Evolutionary conservation across 1,284 basidiomycete species (phyloP), one percentile per base, ranked within the genome.

Genomic region (Sanghuangporus baumii): DNA sequence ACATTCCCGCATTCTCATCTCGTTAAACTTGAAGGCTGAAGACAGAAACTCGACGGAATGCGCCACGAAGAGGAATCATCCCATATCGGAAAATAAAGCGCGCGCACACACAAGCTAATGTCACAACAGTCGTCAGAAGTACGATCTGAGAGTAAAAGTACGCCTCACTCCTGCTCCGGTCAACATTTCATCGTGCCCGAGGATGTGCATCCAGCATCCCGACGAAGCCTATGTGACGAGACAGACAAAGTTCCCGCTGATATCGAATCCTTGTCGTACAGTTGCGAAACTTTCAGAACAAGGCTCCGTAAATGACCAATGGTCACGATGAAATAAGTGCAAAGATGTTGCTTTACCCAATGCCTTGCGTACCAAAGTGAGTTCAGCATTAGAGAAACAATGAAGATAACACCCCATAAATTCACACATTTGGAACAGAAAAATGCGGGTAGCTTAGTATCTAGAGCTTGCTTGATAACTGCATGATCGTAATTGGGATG

Each of bases 21-120:
- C 43, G 47, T 8, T 34, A 47, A 47, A 16, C 57, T 50, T 58
- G 43, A n/a, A 41, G 9, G 5, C n/a, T 16, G 43, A 46, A 14
- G 14, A 18, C 18, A 37, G 38, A 26, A 55, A n/a, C 16, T 31
- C 26, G 26, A 41, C 40, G 11, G n/a, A 41, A 14, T n/a, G 38
- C 38, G 59, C 59, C 59, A 60, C 59, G 14, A 60, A 54, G 59
- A 34, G 38, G 59, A 60, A 60, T n/a, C 37, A 46, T 46, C 16
- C 20, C 43, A 41, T 6, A 46, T n/a, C 16, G 40, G n/a, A 16
- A 14, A 18, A 16, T 6, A 1, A 46, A 11, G 12, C 43, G 9
- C 16, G 43, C 43, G 16, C 1, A 46, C 5, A 46, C 16, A 46
- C 43, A n/a, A 6, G 43, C 16, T 18, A 6, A 1, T 2, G 43